Percentiles rank a stretch among this genome's conserved stretches.
These are phyloP conservation scores for Cicer pinnatifidum DNA, from an alignment of 306 rosid species.

Conservation along the genomic window DNA sequence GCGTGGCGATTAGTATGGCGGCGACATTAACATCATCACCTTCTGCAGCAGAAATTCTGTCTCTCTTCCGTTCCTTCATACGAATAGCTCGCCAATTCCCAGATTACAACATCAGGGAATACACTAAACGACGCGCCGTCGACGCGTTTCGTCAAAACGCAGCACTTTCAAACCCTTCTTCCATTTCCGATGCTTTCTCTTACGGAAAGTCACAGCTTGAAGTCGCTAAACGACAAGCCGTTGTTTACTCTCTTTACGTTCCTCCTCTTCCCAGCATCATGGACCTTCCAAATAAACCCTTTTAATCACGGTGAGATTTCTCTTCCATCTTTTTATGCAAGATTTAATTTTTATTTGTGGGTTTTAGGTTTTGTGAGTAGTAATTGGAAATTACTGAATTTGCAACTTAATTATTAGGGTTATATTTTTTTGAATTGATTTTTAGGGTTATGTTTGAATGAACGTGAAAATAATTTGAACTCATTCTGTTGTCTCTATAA, in stretches of 20 bases:
- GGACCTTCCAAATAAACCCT: conserved; percentile 47
- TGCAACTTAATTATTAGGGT: not conserved
- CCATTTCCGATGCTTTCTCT: conserved; percentile 51
- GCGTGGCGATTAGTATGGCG: not conserved
- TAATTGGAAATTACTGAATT: not conserved
- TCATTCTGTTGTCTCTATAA: too few species aligned
- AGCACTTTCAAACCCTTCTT: conserved; percentile 55
- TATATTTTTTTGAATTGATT: too few species aligned
- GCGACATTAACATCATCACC: conserved; percentile 37
- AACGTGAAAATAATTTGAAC: too few species aligned
- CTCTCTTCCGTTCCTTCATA: conserved; percentile 63
- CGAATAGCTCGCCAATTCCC: conserved; percentile 62
- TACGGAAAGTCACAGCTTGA: conserved; percentile 65
- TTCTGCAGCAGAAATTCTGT: conserved; percentile 50
- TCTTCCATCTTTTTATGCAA: not conserved
- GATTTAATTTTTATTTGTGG: not conserved
- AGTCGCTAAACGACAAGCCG: conserved; percentile 63
- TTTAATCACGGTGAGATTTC: conserved; percentile 15
- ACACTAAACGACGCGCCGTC: conserved; percentile 69
- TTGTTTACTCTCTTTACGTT: conserved; percentile 69
- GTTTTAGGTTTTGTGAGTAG: not conserved
- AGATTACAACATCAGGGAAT: conserved; percentile 82
- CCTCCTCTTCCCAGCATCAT: conserved; percentile 66
- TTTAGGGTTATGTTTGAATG: too few species aligned
- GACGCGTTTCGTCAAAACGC: conserved; percentile 67